A percentile compares a stretch with the other conserved stretches of the same genome.
Conservation (phyloP, 2,329 filamentous ascomycete species). For the Zymoseptoria brevis region DNA sequence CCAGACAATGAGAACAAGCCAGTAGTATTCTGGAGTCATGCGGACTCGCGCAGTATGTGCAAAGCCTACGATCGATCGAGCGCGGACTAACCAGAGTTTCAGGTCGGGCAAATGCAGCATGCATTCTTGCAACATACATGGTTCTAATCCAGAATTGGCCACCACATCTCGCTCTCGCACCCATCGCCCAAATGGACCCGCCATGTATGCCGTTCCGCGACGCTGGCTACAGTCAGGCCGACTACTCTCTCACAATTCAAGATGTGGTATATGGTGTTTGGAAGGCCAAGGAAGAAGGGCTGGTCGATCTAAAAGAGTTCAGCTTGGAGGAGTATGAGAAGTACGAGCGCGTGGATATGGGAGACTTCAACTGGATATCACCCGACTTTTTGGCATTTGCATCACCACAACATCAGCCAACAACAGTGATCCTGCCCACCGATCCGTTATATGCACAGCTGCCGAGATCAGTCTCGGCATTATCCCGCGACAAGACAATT, state of each 20-base stretch:
- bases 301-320: slow-evolving; percentile 87
- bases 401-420: slow-evolving; percentile 77
- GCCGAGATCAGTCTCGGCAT: slow-evolving; percentile 65
- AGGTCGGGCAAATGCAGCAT: slow-evolving; percentile 90
- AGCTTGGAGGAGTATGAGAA: slow-evolving; percentile 95
- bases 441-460: slow-evolving; percentile 67
- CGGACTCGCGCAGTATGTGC: slow-evolving; percentile 76
- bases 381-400: slow-evolving; percentile 93
- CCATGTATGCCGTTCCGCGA: slow-evolving; percentile 98
- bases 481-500: slow-evolving; percentile 59
- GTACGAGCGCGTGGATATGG: slow-evolving; percentile 92
- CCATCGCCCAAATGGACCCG: slow-evolving; percentile 92
- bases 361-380: slow-evolving; percentile 99
- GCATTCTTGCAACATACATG: slow-evolving; percentile 96
- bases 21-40: slow-evolving; percentile 92
- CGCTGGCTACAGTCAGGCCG: slow-evolving; percentile 95
- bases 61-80: neutral
- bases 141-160: slow-evolving; percentile 97
- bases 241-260: slow-evolving; percentile 91
- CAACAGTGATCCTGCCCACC: slow-evolving; percentile 61
- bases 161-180: slow-evolving; percentile 86
- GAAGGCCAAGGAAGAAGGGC: slow-evolving; percentile 94
- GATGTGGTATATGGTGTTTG: slow-evolving; percentile 97
- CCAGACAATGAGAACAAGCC: slow-evolving; percentile 82
- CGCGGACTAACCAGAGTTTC: slow-evolving; percentile 14